Conservation (phyloP, 2,329 filamentous ascomycete genomes). For the Cladosporium sphaerospermum region DNA sequence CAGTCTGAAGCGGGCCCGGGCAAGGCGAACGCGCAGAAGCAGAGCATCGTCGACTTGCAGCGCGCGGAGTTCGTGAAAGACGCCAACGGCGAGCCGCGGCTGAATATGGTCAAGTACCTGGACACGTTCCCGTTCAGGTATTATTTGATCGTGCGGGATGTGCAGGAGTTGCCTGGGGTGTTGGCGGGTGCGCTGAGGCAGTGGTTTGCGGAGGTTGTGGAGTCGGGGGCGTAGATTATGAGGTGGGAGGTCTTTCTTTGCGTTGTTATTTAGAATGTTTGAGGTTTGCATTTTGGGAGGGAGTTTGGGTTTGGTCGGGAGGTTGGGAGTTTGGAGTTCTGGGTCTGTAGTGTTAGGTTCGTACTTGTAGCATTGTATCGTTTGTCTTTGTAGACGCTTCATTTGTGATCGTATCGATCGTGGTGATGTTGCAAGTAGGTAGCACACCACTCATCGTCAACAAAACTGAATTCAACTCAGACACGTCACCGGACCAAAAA, state of each 20-base stretch:
- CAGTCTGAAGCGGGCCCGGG: conserved; percentile 11
- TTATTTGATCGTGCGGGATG: conserved; percentile 88
- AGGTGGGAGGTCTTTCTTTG: neutral
- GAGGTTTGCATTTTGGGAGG: too few relatives aligned
- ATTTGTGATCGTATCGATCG: too few relatives aligned
- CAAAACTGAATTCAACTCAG: too few relatives aligned
- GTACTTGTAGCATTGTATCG: too few relatives aligned
- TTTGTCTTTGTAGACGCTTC: too few relatives aligned
- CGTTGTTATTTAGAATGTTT: too few relatives aligned
- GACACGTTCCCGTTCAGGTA: conserved; percentile 96
- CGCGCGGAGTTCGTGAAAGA: conserved; percentile 76
- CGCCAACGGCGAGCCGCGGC: conserved; percentile 54
- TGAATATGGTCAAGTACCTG: conserved; percentile 84
- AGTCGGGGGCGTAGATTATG: conserved; percentile 21
- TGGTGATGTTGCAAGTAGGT: too few relatives aligned
- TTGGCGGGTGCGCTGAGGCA: conserved; percentile 83
- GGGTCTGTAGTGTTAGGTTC: too few relatives aligned
- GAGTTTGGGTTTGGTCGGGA: too few relatives aligned
- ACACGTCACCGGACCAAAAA: too few relatives aligned
- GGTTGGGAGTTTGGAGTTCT: too few relatives aligned
- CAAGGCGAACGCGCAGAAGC: conserved; percentile 34
- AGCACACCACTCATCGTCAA: too few relatives aligned
- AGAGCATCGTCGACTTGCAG: conserved; percentile 78
- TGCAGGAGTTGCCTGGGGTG: conserved; percentile 83
- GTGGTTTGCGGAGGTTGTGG: conserved; percentile 78